These are phyloP conservation scores for Daldinia loculata DNA, from an alignment of 495 filamentous ascomycete species.

Conservation along the genomic window DNA sequence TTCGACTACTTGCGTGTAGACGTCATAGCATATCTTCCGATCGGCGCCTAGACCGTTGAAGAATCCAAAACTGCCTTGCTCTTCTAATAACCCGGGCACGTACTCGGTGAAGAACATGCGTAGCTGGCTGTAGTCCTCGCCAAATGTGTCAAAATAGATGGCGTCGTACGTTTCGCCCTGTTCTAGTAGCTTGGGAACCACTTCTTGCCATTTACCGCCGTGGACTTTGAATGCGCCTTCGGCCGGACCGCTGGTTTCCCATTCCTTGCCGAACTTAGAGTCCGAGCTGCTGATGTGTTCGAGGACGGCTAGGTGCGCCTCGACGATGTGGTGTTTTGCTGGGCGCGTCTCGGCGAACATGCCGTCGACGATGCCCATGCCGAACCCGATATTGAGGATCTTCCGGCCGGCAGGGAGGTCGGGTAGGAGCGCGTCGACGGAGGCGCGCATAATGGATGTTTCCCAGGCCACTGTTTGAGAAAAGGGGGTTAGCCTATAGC, in stretches of 20 bases:
- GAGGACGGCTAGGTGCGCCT: slow-evolving; percentile 87
- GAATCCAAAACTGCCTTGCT: slow-evolving; percentile 82
- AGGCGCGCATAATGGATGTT: slow-evolving; percentile 83
- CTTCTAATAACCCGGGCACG: slow-evolving; percentile 78
- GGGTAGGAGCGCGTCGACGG: slow-evolving; percentile 62
- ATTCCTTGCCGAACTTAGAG: slow-evolving; percentile 55
- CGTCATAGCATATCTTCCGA: slow-evolving; percentile 90
- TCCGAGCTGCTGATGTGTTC: slow-evolving; percentile 63
- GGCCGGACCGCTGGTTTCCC: slow-evolving; percentile 52
- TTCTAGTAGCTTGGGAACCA: slow-evolving; percentile 75
- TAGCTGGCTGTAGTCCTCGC: slow-evolving; percentile 87
- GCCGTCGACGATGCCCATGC: slow-evolving; percentile 94
- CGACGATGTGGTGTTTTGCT: slow-evolving; percentile 81
- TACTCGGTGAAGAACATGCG: slow-evolving; percentile 88
- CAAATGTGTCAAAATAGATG: slow-evolving; percentile 98
- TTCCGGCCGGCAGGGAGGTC: slow-evolving; percentile 62
- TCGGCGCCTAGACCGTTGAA: slow-evolving; percentile 97
- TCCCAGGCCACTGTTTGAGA: slow-evolving; percentile 82
- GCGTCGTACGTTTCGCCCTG: slow-evolving; percentile 80
- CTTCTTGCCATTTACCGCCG: slow-evolving; percentile 82
- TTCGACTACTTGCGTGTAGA: slow-evolving; percentile 91
- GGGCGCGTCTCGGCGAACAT: slow-evolving; percentile 79
- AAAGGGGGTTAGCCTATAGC: slow-evolving; percentile 10
- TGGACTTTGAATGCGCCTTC: slow-evolving; percentile 57
- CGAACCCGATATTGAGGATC: slow-evolving; percentile 91